Evolutionary conservation across 164 flowering plant genomes (phyloP).

Genomic region (Stephania cephalantha): DNA sequence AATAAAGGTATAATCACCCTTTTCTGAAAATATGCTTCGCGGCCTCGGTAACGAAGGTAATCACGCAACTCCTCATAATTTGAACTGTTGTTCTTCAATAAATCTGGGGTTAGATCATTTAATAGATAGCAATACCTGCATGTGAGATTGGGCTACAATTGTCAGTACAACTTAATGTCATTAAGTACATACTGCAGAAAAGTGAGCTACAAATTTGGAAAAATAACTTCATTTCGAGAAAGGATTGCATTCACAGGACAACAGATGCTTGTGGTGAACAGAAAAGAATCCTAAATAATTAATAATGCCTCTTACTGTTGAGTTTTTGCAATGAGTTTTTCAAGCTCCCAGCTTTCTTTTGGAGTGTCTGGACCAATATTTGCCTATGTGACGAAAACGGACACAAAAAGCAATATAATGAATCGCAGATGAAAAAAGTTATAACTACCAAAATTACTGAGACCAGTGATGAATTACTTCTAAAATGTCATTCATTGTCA

Average conservation of each 20-base stretch:
- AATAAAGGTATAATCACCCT: constrained; percentile 40
- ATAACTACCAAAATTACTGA: not conserved
- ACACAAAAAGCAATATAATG: not conserved
- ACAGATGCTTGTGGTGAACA: not conserved
- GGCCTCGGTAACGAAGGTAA: constrained; percentile 74
- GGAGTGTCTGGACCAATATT: constrained; percentile 84
- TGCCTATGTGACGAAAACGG: constrained; percentile 38
- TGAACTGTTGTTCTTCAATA: constrained; percentile 56
- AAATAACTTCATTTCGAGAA: not conserved
- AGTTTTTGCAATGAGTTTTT: constrained; percentile 80
- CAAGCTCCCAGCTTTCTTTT: constrained; percentile 89
- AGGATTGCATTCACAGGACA: not conserved
- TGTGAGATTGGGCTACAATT: not conserved
- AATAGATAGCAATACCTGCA: constrained; percentile 87
- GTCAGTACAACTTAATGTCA: not conserved
- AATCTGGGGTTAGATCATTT: constrained; percentile 77
- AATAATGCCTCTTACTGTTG: constrained; percentile 63
- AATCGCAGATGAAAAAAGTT: not conserved
- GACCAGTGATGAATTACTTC: constrained; percentile 39
- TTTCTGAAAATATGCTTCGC: constrained; percentile 91
- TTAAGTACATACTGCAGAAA: not conserved
- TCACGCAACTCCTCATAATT: constrained; percentile 62
- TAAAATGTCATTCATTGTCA: constrained; percentile 97
- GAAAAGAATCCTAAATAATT: not conserved
- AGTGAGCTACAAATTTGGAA: not conserved